Percentiles rank a stretch among this genome's conserved stretches.
Evolutionary conservation across 371 early-diverging fungal genomes (phyloP).

Genomic region (Actinomortierella wolfii): DNA sequence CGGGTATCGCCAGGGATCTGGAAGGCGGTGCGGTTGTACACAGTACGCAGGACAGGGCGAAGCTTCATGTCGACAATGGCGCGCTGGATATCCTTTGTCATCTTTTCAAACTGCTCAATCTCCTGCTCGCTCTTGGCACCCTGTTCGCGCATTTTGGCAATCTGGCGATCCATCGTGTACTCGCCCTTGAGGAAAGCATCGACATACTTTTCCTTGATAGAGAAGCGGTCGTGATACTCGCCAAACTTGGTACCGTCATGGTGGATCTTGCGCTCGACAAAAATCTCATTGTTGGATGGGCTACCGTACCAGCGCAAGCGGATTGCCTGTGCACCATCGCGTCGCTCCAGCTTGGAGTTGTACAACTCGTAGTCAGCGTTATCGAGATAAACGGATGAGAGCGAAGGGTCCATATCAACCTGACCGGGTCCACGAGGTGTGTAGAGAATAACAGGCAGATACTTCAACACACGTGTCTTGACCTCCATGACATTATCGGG

Average conservation of each 20-base stretch:
- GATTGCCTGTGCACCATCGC: constrained; percentile 93
- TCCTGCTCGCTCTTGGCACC: constrained; percentile 81
- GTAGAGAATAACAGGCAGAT: constrained; percentile 97
- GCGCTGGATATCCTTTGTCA: constrained; percentile 88
- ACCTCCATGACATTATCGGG: constrained; percentile 98
- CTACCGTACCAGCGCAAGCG: constrained; percentile 98
- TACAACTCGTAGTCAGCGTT: constrained; percentile 95
- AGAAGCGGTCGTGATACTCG: constrained; percentile 79
- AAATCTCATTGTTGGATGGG: constrained; percentile 80
- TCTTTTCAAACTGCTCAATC: constrained; percentile 73
- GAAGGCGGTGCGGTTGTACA: constrained; percentile 98
- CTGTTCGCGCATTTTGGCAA: constrained; percentile 84
- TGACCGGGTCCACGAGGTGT: constrained; percentile 50
- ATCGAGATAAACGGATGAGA: constrained; percentile 97
- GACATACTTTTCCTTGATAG: constrained; percentile 94
- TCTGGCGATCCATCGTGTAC: constrained; percentile 79
- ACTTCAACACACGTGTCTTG: constrained; percentile 90
- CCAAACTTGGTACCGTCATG: constrained; percentile 89
- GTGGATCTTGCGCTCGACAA: constrained; percentile 99
- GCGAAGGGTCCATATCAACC: constrained; percentile 79
- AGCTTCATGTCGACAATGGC: constrained; percentile 79
- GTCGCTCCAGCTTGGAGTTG: constrained; percentile 89
- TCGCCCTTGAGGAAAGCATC: constrained; percentile 86
- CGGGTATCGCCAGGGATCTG: constrained; percentile 96
- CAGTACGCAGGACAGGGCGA: constrained; percentile 82